phyloP scores from a whole-genome alignment of 108 stramenopile species.

The Nitzschia putrida region DNA sequence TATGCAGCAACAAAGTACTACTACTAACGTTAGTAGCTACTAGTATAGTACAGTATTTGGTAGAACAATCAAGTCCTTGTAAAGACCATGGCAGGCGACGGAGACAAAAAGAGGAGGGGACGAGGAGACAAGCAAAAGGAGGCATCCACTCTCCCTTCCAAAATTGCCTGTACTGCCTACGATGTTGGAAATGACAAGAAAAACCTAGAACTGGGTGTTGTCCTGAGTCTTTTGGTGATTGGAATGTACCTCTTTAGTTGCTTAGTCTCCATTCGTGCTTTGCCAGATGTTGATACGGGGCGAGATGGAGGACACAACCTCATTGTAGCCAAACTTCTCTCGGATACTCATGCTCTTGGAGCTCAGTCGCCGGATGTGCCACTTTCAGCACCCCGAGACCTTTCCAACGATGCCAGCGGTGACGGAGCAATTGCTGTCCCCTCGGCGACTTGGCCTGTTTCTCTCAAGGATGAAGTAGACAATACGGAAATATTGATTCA shows the following conservation, averaged over 20 bases:
- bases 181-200: constrained; percentile 11
- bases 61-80: no score
- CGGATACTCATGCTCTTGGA: constrained; percentile 1
- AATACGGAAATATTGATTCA: constrained; percentile 68
- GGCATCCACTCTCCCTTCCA: constrained; percentile 2
- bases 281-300: constrained; percentile 35
- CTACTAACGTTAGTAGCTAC: no score
- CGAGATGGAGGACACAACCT: constrained; percentile 22
- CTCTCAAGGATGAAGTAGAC: constrained; percentile 58
- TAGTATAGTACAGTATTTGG: no score
- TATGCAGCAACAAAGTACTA: no score
- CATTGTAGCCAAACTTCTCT: constrained; percentile 26
- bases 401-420: neutral
- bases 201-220: constrained; percentile 38
- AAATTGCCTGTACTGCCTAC: constrained; percentile 33
- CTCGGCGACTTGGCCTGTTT: constrained; percentile 64
- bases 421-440: constrained; percentile 26
- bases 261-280: constrained; percentile 17
- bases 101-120: neutral
- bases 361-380: neutral
- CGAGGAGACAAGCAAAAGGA: neutral
- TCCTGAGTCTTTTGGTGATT: constrained; percentile 31
- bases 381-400: neutral
- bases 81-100: constrained; percentile 9
- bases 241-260: constrained; percentile 48